phyloP scores from a whole-genome alignment of 2,329 filamentous ascomycete species.

The Talaromyces verruculosus region DNA sequence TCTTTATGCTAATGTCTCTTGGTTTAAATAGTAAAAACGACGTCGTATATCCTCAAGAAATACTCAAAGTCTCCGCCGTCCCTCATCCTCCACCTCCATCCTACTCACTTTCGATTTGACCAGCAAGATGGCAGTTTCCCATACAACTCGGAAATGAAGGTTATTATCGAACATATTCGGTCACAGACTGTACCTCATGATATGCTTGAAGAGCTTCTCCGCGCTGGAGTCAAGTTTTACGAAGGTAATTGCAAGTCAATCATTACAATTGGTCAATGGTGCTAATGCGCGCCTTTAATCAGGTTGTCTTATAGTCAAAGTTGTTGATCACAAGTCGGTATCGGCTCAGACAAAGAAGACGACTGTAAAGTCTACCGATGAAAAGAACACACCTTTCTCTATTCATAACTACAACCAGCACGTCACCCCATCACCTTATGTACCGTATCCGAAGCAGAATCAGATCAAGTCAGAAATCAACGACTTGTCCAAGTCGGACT shows the following conservation, averaged over 20 bases:
- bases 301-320: slow-evolving; percentile 85
- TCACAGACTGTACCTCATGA: slow-evolving; percentile 82
- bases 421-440: slow-evolving; percentile 84
- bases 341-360: slow-evolving; percentile 59
- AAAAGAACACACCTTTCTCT: slow-evolving; percentile 69
- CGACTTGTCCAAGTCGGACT: slow-evolving; percentile 28
- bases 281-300: slow-evolving; percentile 12
- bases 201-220: slow-evolving; percentile 74
- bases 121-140: slow-evolving; percentile 88
- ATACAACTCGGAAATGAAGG: slow-evolving; percentile 88
- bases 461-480: slow-evolving; percentile 33
- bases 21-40: slow-evolving; percentile 62
- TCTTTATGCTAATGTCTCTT: neutral
- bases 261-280: neutral
- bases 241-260: slow-evolving; percentile 59
- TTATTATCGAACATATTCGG: slow-evolving; percentile 74
- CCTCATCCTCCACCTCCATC: slow-evolving; percentile 79
- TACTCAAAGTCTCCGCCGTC: slow-evolving; percentile 73
- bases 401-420: slow-evolving; percentile 91
- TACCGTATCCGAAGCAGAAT: slow-evolving; percentile 63
- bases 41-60: slow-evolving; percentile 78
- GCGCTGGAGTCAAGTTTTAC: slow-evolving; percentile 76
- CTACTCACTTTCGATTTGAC: slow-evolving; percentile 86
- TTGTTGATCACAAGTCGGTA: slow-evolving; percentile 80
- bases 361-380: slow-evolving; percentile 57